A percentile compares a stretch with the other conserved stretches of the same genome.
Evolutionary conservation across 352 stramenopile genomes (phyloP).

Genomic region (Phytophthora constricta): DNA sequence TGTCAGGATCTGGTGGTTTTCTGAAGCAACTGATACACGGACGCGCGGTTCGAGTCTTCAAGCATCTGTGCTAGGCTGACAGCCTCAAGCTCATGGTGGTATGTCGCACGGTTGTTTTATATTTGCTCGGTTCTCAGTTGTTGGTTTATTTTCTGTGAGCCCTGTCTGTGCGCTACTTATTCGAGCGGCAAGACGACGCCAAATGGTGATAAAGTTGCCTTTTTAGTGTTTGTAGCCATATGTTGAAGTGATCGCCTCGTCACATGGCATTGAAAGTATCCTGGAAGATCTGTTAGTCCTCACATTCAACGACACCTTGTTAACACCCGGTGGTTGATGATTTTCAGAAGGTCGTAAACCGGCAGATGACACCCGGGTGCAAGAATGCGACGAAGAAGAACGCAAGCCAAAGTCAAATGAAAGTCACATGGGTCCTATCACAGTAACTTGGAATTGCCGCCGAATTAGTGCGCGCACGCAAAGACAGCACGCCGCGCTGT

Average conservation of each 20-base stretch:
- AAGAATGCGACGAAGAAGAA: background rate
- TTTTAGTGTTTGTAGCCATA: background rate
- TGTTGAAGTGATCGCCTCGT: conserved; percentile 2
- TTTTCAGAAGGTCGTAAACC: no score
- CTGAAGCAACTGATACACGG: no score
- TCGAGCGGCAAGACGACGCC: background rate
- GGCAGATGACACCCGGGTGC: background rate
- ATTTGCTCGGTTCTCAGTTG: background rate
- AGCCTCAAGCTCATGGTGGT: no score
- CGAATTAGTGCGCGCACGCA: background rate
- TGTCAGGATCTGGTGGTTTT: no score
- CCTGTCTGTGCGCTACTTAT: background rate
- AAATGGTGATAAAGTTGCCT: no score
- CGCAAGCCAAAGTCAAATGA: background rate
- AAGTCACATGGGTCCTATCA: no score
- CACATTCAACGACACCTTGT: no score
- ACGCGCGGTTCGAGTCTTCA: no score
- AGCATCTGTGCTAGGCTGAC: no score
- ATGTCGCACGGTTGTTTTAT: background rate
- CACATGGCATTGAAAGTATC: background rate
- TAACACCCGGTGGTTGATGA: no score
- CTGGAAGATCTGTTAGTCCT: no score
- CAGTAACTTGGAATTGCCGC: background rate
- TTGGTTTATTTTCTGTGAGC: no score
- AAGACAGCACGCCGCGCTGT: background rate